Evolutionary conservation across 768 basidiomycete species (phyloP).

Genomic region (Lactifluus subvellereus): DNA sequence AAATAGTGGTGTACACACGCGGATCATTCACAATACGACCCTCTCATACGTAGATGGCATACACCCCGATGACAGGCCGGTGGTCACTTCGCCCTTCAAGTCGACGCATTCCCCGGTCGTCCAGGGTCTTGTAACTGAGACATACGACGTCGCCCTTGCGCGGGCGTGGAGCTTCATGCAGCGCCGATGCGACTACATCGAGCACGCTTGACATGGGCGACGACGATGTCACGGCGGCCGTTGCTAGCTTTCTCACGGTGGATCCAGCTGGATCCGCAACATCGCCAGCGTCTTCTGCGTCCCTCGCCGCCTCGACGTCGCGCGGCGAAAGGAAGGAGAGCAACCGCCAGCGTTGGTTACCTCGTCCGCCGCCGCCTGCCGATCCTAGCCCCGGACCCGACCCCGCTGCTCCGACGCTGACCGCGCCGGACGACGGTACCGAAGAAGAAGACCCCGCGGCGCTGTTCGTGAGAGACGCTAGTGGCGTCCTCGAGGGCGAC

Average conservation of each 20-base stretch:
- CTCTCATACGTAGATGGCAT: conserved; percentile 52
- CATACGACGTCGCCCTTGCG: conserved; percentile 68
- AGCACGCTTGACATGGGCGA: background rate
- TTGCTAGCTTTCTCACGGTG: too few species aligned
- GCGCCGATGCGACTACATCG: conserved; percentile 3
- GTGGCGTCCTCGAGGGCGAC: background rate
- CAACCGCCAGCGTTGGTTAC: conserved; percentile 20
- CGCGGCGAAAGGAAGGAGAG: conserved; percentile 21
- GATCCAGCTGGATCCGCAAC: background rate
- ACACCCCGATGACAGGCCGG: conserved; percentile 77
- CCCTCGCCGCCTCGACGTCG: conserved; percentile 10
- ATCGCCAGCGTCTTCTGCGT: background rate
- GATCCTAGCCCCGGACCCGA: background rate
- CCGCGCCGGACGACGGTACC: background rate
- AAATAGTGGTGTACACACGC: background rate
- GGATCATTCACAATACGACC: background rate
- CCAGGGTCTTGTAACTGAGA: conserved; percentile 64
- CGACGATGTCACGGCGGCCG: background rate
- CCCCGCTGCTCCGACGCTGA: background rate
- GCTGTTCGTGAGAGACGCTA: background rate
- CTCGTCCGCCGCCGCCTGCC: background rate
- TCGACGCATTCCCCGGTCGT: conserved; percentile 67
- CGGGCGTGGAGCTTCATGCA: conserved; percentile 29
- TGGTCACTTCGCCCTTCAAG: conserved; percentile 81
- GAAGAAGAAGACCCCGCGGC: background rate